phyloP scores from a whole-genome alignment of 1,139 yeast species.

The Yamadazyma atmosphaerica region DNA sequence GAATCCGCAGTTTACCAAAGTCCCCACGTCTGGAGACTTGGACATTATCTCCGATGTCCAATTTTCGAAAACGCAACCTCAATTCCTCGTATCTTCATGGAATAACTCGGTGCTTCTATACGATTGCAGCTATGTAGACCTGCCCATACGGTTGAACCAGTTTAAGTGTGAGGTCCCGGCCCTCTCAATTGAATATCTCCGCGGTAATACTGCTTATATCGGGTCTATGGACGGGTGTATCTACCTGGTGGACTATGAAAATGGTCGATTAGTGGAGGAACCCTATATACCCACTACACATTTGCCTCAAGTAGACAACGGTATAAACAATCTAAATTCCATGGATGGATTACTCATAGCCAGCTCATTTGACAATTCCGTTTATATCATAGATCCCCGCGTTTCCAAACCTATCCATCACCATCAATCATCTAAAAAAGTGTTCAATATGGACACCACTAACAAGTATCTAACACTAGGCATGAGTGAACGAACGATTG shows the following conservation, averaged over 20 bases:
- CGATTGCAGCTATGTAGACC: constrained; percentile 20
- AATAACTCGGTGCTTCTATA: constrained; percentile 40
- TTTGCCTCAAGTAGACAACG: constrained; percentile 18
- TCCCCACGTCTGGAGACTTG: constrained; percentile 16
- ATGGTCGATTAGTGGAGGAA: constrained; percentile 23
- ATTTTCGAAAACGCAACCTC: constrained; percentile 27
- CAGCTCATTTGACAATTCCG: constrained; percentile 11
- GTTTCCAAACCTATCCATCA: constrained; percentile 4
- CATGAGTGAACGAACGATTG: constrained; percentile 52
- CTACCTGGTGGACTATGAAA: constrained; percentile 44
- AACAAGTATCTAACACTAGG: constrained; percentile 54
- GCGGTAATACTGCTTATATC: constrained; percentile 22
- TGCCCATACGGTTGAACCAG: constrained; percentile 12
- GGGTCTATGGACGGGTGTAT: constrained; percentile 46
- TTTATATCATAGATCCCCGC: constrained; percentile 20
- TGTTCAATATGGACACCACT: constrained; percentile 63
- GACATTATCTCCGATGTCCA: constrained; percentile 32
- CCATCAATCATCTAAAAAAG: constrained; percentile 39
- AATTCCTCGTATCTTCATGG: constrained; percentile 44
- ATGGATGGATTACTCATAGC: constrained; percentile 16
- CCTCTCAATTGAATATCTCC: constrained; percentile 18
- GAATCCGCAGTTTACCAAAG: not conserved
- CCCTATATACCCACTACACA: constrained; percentile 12
- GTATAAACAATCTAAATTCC: constrained; percentile 29
- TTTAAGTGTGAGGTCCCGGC: constrained; percentile 21